Conservation (phyloP, 2,329 filamentous ascomycete genomes). For the Trichoderma afroharzianum region DNA sequence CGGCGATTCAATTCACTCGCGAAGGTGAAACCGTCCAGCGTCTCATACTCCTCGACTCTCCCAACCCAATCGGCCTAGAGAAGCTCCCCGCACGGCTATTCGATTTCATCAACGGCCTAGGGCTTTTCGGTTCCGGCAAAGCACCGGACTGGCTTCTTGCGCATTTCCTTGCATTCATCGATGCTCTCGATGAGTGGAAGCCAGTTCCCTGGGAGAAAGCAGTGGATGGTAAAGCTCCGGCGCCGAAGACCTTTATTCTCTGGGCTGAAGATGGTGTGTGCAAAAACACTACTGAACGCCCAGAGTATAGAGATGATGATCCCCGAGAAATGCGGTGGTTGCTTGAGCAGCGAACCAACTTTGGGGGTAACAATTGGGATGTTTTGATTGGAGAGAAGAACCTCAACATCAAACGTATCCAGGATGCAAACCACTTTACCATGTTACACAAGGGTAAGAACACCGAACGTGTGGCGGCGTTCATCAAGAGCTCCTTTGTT, state of each 20-base stretch:
- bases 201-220: conserved; percentile 51
- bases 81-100: conserved; percentile 59
- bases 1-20: conserved; percentile 56
- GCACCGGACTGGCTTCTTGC: conserved; percentile 68
- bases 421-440: conserved; percentile 63
- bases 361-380: conserved; percentile 68
- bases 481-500: background rate
- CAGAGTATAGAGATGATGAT: conserved; percentile 17
- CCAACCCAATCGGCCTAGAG: conserved; percentile 63
- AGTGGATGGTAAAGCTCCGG: conserved; percentile 37
- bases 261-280: conserved; percentile 74
- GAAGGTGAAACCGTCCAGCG: conserved; percentile 54
- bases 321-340: conserved; percentile 52
- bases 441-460: conserved; percentile 53
- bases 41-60: conserved; percentile 62
- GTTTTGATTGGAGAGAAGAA: conserved; percentile 52
- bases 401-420: conserved; percentile 7
- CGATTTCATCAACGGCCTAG: conserved; percentile 68
- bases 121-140: conserved; percentile 62
- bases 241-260: conserved; percentile 60
- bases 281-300: conserved; percentile 56
- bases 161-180: conserved; percentile 67
- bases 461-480: background rate
- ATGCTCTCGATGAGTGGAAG: conserved; percentile 64
- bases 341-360: conserved; percentile 67